Evolutionary conservation across 768 basidiomycete genomes (phyloP).

Genomic region (Mycena kentingensis): DNA sequence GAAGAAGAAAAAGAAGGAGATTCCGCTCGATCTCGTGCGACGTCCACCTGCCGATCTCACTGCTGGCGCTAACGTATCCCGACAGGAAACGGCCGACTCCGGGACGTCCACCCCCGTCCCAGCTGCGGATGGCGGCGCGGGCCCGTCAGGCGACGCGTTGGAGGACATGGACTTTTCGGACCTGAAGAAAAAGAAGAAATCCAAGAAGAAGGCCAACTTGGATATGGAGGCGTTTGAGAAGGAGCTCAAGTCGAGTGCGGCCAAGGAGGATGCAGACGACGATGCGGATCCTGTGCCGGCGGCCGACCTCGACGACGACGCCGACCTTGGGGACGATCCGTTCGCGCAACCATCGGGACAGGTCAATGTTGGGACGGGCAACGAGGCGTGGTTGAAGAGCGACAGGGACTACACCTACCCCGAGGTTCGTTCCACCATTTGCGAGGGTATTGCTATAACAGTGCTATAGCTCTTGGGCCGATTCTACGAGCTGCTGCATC

Average conservation of each 20-base stretch:
- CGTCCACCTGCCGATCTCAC: slow-evolving; percentile 5
- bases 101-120: slow-evolving; percentile 63
- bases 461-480: slow-evolving; percentile 80
- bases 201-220: slow-evolving; percentile 85
- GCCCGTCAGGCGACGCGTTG: slow-evolving; percentile 48
- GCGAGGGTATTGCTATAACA: not conserved
- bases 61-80: slow-evolving; percentile 4
- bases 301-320: slow-evolving; percentile 72
- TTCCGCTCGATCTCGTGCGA: slow-evolving; percentile 78
- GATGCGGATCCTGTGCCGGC: slow-evolving; percentile 62
- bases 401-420: slow-evolving; percentile 96
- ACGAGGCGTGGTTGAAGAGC: slow-evolving; percentile 86
- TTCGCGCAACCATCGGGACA: slow-evolving; percentile 63
- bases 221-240: slow-evolving; percentile 95
- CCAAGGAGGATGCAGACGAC: slow-evolving; percentile 59
- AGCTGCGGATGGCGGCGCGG: slow-evolving; percentile 41
- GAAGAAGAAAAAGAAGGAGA: slow-evolving; percentile 92
- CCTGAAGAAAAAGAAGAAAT: slow-evolving; percentile 95
- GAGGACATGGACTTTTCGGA: slow-evolving; percentile 95
- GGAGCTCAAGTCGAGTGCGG: slow-evolving; percentile 75
- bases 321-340: slow-evolving; percentile 86
- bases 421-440: slow-evolving; percentile 58
- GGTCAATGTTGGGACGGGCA: slow-evolving; percentile 68
- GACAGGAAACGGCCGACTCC: slow-evolving; percentile 60
- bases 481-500: slow-evolving; percentile 89